Evolutionary conservation across 2,329 filamentous ascomycete genomes (phyloP), one percentile per base, ranked within the genome.

Genomic region (Claviceps paspali): DNA sequence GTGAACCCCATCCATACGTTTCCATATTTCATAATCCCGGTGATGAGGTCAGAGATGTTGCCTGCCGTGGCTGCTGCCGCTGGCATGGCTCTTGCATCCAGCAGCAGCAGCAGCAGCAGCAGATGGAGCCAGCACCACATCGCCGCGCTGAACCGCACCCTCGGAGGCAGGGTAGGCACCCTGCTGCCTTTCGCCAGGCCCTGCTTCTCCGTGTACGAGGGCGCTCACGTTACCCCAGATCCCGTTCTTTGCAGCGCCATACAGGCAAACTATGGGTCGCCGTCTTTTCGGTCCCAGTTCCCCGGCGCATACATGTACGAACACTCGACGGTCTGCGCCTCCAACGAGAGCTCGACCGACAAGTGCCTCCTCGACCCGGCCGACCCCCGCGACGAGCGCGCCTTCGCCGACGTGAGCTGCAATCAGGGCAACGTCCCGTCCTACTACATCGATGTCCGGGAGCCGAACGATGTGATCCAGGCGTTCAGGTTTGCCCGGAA

Each of bases 241-340:
- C 35, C 33, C n/a, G 38, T 18, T 5, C 17, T 36, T 5, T 46
- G 44, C 35, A 8, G 15, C 17, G 35, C 42, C 29, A 39, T 43
- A 12, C 40, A 43, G 28, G 38, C 31, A 29, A 35, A 41, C 12
- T 46, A 44, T 15, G 17, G 12, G 19, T 38, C 32, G 21, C 35
- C 44, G n/a, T 18, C 26, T 1, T 41, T 44, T 18, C 42, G 44
- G 6, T 23, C 28, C 18, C 26, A 39, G 15, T 35, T 40, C 9
- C 42, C 44, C 5, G 42, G 44, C 1, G 44, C 36, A 10, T 46
- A 46, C 38, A 44, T 44, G 44, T 46, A 46, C 39, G 42, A 46
- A n/a, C 33, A 41, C 17, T 44, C 40, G 9, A 36, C 42, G n/a
- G 38, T 44, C 8, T 37, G 38, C 21, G 40, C 40, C 11, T 41